Evolutionary conservation across 2,329 filamentous ascomycete genomes (phyloP), one percentile per base, ranked within the genome.

Genomic region (Diplodia sapinea): DNA sequence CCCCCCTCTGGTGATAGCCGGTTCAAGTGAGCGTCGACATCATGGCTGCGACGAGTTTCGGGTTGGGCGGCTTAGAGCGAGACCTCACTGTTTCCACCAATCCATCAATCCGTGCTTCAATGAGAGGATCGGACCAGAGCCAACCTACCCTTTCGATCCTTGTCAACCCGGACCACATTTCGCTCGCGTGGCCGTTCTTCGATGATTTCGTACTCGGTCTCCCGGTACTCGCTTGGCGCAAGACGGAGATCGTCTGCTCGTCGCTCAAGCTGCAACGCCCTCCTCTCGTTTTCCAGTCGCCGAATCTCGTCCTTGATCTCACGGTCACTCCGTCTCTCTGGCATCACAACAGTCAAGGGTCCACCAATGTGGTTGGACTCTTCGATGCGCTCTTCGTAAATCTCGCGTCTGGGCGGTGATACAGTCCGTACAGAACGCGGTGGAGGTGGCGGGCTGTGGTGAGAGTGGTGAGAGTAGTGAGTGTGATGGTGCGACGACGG

Each of bases 61-160:
- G 79, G 68, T 80, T 80, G 56, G 78, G 78, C 56, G 76, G 75
- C 69, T 72, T 74, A 13, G 66, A 67, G 36, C 66, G 66, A 26
- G 56, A 55, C 75, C 75, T 74, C 71, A 70, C 69, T 72, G 75
- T 72, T 75, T 80, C 77, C 78, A 77, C 72, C 69, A 49, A 31
- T 62, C 49, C 36, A 67, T 63, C 66, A 67, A 67, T 59, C 57
- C 56, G 50, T 38, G 54, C 72, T 71, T 76, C n/a, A 79, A 75
- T 88, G 86, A 82, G 89, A 88, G 76, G 91, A 91, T 80, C 92
- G 87, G 83, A 91, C 91, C 82, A 94, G 89, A 84, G 89, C 88
- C 88, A 95, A 89, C 91, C 90, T 95, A 96, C 94, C 93, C 93
- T 92, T 95, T 85, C 90, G 90, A 82, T 97, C 93, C 84, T 91